These are phyloP conservation scores for Mucor plumbeus DNA, from an alignment of 371 early-diverging fungal genomes.

Conservation along the genomic window DNA sequence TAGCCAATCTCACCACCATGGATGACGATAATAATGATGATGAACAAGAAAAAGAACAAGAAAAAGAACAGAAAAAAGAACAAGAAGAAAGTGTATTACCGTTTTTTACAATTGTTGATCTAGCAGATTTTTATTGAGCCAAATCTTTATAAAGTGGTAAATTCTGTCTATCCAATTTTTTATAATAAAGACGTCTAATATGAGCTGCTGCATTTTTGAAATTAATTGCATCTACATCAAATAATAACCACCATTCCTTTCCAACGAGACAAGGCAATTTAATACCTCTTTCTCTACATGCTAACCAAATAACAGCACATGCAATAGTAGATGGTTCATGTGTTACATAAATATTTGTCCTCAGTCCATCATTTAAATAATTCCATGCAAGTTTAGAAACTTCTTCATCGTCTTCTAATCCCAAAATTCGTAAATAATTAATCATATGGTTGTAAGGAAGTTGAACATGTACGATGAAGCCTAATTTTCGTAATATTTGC, in stretches of 20 bases:
- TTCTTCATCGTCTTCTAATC: slow-evolving; percentile 71
- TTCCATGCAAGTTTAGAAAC: slow-evolving; percentile 86
- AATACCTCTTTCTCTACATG: slow-evolving; percentile 69
- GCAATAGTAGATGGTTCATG: slow-evolving; percentile 92
- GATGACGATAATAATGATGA: background rate
- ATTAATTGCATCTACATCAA: slow-evolving; percentile 80
- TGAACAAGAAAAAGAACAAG: background rate
- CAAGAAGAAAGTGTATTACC: background rate
- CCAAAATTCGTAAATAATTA: slow-evolving; percentile 88
- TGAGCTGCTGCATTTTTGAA: slow-evolving; percentile 65
- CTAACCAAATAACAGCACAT: slow-evolving; percentile 87
- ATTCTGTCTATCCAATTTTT: slow-evolving; percentile 44
- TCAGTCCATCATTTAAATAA: slow-evolving; percentile 86
- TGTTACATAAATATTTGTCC: slow-evolving; percentile 81
- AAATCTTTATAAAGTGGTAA: slow-evolving; percentile 53
- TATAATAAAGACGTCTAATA: slow-evolving; percentile 64
- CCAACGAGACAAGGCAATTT: slow-evolving; percentile 73
- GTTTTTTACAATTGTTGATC: background rate
- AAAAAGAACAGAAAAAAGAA: background rate
- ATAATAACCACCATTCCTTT: slow-evolving; percentile 84
- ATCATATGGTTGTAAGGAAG: slow-evolving; percentile 93
- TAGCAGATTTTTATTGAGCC: slow-evolving; percentile 4
- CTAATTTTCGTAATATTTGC: slow-evolving; percentile 84
- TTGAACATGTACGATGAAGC: slow-evolving; percentile 95
- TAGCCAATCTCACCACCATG: background rate